A percentile compares a stretch with the other conserved stretches of the same genome.
phyloP scores from a whole-genome alignment of 2,329 filamentous ascomycete species.

The Gnomoniopsis sp. region DNA sequence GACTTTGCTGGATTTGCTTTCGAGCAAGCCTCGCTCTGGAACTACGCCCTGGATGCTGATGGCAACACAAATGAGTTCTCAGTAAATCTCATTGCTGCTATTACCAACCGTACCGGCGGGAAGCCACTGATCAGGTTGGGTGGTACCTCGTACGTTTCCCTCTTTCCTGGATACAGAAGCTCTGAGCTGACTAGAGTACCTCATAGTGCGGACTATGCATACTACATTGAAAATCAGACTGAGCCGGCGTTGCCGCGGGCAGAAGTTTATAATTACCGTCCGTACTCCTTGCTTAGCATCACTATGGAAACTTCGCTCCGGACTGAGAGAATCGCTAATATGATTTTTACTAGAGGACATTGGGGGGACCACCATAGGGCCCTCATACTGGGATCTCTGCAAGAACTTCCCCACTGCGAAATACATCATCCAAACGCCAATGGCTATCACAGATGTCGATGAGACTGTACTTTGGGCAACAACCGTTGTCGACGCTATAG shows the following conservation, averaged over 20 bases:
- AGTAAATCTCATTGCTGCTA: constrained; percentile 29
- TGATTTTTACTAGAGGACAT: constrained; percentile 23
- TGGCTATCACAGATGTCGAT: constrained; percentile 32
- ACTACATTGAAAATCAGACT: constrained; percentile 29
- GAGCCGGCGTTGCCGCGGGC: constrained; percentile 29
- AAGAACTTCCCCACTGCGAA: constrained; percentile 29
- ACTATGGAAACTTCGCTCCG: too few relatives aligned
- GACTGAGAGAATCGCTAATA: too few relatives aligned
- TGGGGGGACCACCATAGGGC: constrained; percentile 32
- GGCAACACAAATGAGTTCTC: constrained; percentile 32
- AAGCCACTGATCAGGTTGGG: constrained; percentile 32
- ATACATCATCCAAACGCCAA: constrained; percentile 33
- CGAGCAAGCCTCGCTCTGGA: constrained; percentile 31
- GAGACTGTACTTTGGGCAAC: constrained; percentile 32
- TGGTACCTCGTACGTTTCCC: constrained; percentile 23
- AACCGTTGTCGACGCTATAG: constrained; percentile 27
- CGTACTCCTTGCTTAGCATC: too few relatives aligned
- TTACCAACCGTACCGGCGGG: constrained; percentile 32
- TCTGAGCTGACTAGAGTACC: neutral
- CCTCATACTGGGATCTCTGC: constrained; percentile 31
- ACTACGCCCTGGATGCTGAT: constrained; percentile 29
- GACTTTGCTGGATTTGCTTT: constrained; percentile 31
- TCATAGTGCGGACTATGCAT: constrained; percentile 32
- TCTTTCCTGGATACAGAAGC: neutral
- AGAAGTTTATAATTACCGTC: constrained; percentile 29